phyloP scores from a whole-genome alignment of 1,284 basidiomycete species.

The Cutaneotrichosporon dermatis region DNA sequence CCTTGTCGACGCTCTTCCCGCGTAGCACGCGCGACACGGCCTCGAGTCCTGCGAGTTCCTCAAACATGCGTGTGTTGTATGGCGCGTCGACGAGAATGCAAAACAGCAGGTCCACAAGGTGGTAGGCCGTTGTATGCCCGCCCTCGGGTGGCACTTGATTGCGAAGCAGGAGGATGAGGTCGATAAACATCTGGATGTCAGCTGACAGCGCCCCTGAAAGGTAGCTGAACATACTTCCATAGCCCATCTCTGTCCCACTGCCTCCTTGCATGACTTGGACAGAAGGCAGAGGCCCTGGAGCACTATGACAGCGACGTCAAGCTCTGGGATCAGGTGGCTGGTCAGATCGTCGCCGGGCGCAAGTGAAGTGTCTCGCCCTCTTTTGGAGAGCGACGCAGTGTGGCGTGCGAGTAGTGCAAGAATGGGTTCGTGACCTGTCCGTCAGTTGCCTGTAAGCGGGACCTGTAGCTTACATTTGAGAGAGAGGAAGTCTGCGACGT shows the following conservation, averaged over 20 bases:
- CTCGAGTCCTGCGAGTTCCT: constrained; percentile 68
- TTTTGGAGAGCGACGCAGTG: constrained; percentile 28
- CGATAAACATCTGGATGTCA: constrained; percentile 35
- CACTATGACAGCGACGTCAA: constrained; percentile 55
- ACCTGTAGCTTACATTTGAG: constrained; percentile 7
- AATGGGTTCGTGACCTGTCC: constrained; percentile 29
- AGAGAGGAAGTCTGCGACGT: constrained; percentile 6
- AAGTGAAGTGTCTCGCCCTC: constrained; percentile 25
- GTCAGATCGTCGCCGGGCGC: constrained; percentile 30
- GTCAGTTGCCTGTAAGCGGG: not conserved
- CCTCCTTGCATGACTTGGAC: constrained; percentile 64
- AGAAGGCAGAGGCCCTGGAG: constrained; percentile 75
- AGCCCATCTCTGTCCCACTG: constrained; percentile 62
- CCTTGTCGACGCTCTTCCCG: constrained; percentile 69
- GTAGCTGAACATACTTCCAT: constrained; percentile 59
- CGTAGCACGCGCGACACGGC: constrained; percentile 76
- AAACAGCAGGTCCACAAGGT: constrained; percentile 71
- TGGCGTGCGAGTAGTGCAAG: constrained; percentile 34
- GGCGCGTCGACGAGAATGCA: constrained; percentile 79
- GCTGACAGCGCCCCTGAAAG: not conserved
- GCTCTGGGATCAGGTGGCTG: constrained; percentile 28
- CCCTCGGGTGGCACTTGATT: constrained; percentile 25
- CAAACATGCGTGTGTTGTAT: constrained; percentile 66
- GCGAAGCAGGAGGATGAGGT: constrained; percentile 38
- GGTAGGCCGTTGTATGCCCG: constrained; percentile 54